These are phyloP conservation scores for Fraxinus latifolia DNA, from an alignment of 305 asterid genomes.

Conservation along the genomic window DNA sequence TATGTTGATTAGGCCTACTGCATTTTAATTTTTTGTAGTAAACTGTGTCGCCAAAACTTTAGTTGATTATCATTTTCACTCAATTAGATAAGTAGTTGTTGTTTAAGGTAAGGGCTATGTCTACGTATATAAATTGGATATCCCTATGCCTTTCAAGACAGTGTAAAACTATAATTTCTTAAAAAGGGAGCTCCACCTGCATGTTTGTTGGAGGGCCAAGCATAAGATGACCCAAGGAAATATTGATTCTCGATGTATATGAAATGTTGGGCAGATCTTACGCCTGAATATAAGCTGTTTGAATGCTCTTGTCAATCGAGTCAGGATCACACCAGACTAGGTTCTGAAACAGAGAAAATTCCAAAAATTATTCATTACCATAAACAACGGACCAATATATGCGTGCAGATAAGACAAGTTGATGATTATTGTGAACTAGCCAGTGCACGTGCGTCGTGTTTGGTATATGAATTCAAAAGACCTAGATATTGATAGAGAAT, in stretches of 20 bases:
- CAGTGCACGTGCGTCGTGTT: background rate
- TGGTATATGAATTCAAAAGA: background rate
- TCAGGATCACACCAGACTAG: too few relatives aligned
- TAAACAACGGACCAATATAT: background rate
- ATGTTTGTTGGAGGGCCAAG: slow-evolving; percentile 75
- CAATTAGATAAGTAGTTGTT: background rate
- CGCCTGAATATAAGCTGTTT: slow-evolving; percentile 82
- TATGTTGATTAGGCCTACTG: too few relatives aligned
- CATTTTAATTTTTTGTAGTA: too few relatives aligned
- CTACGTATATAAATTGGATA: background rate
- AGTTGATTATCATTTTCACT: background rate
- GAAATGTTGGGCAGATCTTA: slow-evolving; percentile 84
- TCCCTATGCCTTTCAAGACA: background rate
- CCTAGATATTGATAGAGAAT: too few relatives aligned
- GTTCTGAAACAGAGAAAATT: slow-evolving; percentile 51
- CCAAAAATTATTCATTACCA: background rate
- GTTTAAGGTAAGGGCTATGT: too few relatives aligned
- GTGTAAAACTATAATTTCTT: background rate
- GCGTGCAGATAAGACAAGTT: background rate
- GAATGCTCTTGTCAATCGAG: slow-evolving; percentile 82
- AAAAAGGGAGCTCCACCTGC: slow-evolving; percentile 45
- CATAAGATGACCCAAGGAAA: slow-evolving; percentile 89
- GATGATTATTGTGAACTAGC: background rate
- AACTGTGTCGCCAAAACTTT: too few relatives aligned
- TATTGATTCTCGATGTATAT: slow-evolving; percentile 94